phyloP scores from a whole-genome alignment of 2,329 filamentous ascomycete genomes.

The Emergomyces africanus region DNA sequence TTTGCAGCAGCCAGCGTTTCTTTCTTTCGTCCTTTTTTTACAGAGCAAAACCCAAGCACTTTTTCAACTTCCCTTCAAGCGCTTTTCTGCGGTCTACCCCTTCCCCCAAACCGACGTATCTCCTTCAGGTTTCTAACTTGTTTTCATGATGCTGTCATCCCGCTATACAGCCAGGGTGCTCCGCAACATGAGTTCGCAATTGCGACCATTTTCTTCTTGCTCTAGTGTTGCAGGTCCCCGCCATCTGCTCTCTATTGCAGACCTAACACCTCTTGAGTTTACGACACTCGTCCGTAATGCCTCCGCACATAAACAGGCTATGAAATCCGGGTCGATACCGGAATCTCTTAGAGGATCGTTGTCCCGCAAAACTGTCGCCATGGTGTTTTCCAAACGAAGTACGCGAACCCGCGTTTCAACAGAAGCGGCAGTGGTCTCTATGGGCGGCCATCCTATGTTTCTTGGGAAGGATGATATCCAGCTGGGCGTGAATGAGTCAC shows the following conservation, averaged over 20 bases:
- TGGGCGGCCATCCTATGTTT: constrained; percentile 95
- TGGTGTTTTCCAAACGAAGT: constrained; percentile 95
- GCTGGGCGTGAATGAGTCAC: constrained; percentile 81
- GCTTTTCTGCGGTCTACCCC: not conserved
- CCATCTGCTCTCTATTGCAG: constrained; percentile 83
- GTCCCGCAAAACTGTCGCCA: constrained; percentile 67
- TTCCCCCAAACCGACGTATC: not conserved
- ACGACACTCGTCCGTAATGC: constrained; percentile 74
- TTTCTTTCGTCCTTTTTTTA: not conserved
- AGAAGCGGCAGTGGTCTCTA: constrained; percentile 73
- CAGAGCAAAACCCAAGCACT: not conserved
- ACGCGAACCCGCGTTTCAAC: constrained; percentile 90
- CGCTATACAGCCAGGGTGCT: constrained; percentile 10
- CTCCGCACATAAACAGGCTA: constrained; percentile 56
- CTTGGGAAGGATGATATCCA: constrained; percentile 93
- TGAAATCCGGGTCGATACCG: constrained; percentile 57
- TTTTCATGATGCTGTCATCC: constrained; percentile 5
- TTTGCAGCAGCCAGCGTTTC: not conserved
- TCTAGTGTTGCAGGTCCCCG: constrained; percentile 40
- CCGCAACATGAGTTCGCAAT: constrained; percentile 11
- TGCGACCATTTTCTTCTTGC: constrained; percentile 24
- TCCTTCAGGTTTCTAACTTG: not conserved
- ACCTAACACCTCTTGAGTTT: constrained; percentile 70
- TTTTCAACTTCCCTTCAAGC: not conserved
- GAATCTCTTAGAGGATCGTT: constrained; percentile 49